Base-by-base conservation (phyloP, 257 asterid species). In the Ocimum tenuiflorum region DNA sequence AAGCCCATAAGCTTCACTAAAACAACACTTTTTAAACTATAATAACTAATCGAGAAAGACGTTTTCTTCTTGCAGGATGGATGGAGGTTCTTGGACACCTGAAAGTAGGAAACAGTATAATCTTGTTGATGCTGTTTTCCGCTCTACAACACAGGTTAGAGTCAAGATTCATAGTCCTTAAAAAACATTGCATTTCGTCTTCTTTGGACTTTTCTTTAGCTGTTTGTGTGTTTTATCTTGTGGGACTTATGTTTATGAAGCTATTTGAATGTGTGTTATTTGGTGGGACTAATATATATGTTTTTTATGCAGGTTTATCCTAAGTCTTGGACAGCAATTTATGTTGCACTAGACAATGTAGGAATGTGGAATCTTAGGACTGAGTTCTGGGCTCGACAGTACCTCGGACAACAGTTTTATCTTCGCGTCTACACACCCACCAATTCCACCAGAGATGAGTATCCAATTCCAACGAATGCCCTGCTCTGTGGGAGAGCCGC, bases 281-380 rank as follows among this genome's bases (percentile, higher is more conserved):
- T 3, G 29, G 2, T 15, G 17, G 12, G 45, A 53, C 22, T 53
- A 22, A 51, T 51, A 33, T 23, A 20, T 14, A 14, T 55, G 24
- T 8, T 1, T 17, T 13, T 56, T 9, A 17, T 35, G 53, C 88
- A 87, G 87, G 91, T 88, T 51, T 88, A 88, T 78, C 95, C 95
- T 1, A 79, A 48, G 65, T 80, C 91, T 41, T 88, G 96, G 91
- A 84, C 96, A 0, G 88, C 91, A 18, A 35, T 88, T 8, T 88
- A 79, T 29, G 72, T 78, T n/a, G 76, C 89, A 33, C 88, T 86
- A 4, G 95, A 88, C 68, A 88, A 88, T 51, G 88, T 74, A 23
- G 96, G 95, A 64, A 86, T 88, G 95, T 88, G 96, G 96, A 88
- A 88, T 72, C 50, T 88, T 12, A 82, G 96, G 74, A 74, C 56